Conservation (phyloP, 768 basidiomycete species). For the Exidia glandulosa region DNA sequence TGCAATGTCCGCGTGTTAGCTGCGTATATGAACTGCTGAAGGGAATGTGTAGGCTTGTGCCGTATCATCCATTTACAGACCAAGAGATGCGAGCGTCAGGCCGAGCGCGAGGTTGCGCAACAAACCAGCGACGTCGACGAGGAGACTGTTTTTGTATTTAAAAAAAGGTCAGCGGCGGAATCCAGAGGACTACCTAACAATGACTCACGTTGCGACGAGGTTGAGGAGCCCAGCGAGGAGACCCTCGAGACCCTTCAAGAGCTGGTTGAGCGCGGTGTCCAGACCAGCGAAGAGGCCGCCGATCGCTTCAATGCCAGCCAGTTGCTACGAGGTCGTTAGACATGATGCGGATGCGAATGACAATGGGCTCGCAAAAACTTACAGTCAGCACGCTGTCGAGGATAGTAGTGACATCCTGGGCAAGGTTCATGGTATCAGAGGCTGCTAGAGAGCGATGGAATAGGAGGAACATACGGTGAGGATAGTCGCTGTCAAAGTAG, state of each 20-base stretch:
- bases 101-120: slow-evolving; percentile 5
- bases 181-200: not conserved
- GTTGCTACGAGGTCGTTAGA: not conserved
- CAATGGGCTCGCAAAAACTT: not conserved
- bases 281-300: slow-evolving; percentile 14
- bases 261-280: slow-evolving; percentile 17
- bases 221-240: slow-evolving; percentile 20
- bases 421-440: not conserved
- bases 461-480: slow-evolving; percentile 8
- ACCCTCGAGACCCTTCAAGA: slow-evolving; percentile 16
- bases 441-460: not conserved
- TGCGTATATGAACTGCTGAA: not conserved
- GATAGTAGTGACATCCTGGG: slow-evolving; percentile 11
- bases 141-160: not conserved
- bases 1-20: not conserved
- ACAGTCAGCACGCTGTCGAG: slow-evolving; percentile 13
- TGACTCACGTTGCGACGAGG: slow-evolving; percentile 17
- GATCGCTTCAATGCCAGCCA: slow-evolving; percentile 7
- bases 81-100: slow-evolving; percentile 1
- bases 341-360: too few relatives aligned
- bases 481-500: slow-evolving; percentile 16
- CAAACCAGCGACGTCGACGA: slow-evolving; percentile 8
- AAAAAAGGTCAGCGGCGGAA: not conserved
- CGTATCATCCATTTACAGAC: not conserved
- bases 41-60: not conserved